These are phyloP conservation scores for Gaeumannomyces sp. DNA, from an alignment of 2,329 filamentous ascomycete genomes.

Conservation along the genomic window DNA sequence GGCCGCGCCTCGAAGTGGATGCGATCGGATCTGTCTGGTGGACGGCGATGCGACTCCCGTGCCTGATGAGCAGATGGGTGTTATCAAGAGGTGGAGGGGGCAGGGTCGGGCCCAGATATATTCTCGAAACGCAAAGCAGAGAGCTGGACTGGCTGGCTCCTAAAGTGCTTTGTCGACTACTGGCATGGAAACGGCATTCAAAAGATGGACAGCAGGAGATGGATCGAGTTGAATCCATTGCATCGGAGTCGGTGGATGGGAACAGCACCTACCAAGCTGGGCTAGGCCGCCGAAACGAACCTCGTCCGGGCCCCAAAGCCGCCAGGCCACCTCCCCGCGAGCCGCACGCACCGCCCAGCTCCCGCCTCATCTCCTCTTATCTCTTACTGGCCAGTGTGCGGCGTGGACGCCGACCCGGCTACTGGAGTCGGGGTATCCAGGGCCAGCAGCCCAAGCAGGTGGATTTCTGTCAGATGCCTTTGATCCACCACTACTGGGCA, in stretches of 20 bases:
- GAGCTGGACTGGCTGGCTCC: neutral
- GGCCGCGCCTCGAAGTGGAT: neutral
- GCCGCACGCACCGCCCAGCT: neutral
- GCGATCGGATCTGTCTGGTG: neutral
- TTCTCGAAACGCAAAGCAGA: neutral
- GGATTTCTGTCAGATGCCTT: neutral
- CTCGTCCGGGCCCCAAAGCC: neutral
- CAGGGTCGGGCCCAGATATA: neutral
- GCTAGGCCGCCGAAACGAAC: neutral
- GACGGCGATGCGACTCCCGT: neutral
- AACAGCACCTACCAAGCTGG: neutral
- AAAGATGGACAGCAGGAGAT: neutral
- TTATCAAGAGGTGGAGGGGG: neutral
- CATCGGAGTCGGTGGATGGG: neutral
- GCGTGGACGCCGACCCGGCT: neutral
- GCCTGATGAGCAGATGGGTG: neutral
- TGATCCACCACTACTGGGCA: no score
- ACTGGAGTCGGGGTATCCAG: neutral
- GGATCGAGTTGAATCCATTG: neutral
- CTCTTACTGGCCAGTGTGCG: neutral
- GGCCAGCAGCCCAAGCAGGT: neutral
- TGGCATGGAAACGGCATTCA: neutral
- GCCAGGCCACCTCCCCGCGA: neutral
- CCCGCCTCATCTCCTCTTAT: neutral
- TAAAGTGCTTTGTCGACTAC: neutral